A percentile compares a stretch with the other conserved stretches of the same genome.
phyloP scores from a whole-genome alignment of 108 stramenopile genomes.

The Nannochloropsis gaditana region DNA sequence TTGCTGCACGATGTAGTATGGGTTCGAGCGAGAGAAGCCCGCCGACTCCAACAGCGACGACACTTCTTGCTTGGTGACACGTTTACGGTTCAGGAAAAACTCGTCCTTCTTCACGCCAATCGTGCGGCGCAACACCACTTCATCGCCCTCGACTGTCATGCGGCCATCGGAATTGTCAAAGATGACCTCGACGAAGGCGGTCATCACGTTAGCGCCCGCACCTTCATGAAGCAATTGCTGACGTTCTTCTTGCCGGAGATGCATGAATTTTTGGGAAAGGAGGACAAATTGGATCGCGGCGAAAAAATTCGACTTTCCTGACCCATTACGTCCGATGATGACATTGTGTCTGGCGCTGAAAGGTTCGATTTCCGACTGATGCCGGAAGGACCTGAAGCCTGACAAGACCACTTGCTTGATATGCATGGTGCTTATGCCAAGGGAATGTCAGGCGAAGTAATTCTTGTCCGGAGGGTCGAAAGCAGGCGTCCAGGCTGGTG shows the following conservation, averaged over 20 bases:
- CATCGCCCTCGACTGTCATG: conserved; percentile 74
- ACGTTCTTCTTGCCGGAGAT: conserved; percentile 65
- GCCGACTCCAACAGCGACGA: conserved; percentile 87
- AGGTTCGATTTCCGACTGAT: conserved; percentile 85
- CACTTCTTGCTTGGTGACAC: conserved; percentile 71
- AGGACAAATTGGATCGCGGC: conserved; percentile 96
- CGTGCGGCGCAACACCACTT: conserved; percentile 92
- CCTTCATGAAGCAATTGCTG: conserved; percentile 57
- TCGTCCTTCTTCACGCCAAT: conserved; percentile 98
- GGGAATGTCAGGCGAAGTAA: too few species aligned
- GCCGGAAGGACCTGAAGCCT: conserved; percentile 90
- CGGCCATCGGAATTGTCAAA: conserved; percentile 96
- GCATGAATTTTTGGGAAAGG: conserved; percentile 74
- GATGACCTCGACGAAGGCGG: conserved; percentile 94
- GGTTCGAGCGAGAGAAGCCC: conserved; percentile 94
- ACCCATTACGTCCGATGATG: conserved; percentile 88
- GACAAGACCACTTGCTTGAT: conserved; percentile 93
- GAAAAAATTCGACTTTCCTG: conserved; percentile 93
- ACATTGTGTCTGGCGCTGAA: conserved; percentile 88
- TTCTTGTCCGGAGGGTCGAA: too few species aligned
- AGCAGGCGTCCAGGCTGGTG: too few species aligned
- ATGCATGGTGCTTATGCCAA: conserved; percentile 64
- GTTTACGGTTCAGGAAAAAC: conserved; percentile 86
- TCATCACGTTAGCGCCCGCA: conserved; percentile 60
- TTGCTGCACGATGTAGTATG: conserved; percentile 99